phyloP scores from a whole-genome alignment of 2,329 filamentous ascomycete species.

The Diaporthe sp. region DNA sequence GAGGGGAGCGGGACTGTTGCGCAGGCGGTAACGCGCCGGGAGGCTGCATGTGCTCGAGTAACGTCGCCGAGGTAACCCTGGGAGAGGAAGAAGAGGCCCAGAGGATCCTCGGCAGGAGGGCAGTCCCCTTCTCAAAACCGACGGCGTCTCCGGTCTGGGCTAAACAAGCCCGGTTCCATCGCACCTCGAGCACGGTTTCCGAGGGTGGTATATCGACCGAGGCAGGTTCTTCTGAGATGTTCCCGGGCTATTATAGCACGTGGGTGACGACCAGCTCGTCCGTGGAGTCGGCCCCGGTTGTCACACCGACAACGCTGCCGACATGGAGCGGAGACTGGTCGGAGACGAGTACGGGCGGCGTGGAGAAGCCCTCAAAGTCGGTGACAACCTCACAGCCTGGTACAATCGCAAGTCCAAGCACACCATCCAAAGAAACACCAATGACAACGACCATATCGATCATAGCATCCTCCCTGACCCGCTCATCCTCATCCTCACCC shows the following conservation, averaged over 20 bases:
- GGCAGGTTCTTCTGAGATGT: background rate
- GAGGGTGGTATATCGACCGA: background rate
- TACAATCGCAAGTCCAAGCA: background rate
- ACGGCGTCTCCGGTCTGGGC: conserved; percentile 6
- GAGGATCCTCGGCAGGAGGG: conserved; percentile 43
- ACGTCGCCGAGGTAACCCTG: conserved; percentile 39
- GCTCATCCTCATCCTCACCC: background rate
- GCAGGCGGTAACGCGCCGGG: conserved; percentile 44
- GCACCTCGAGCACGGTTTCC: background rate
- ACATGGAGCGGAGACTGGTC: background rate
- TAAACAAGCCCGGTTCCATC: background rate
- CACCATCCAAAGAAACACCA: background rate
- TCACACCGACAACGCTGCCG: background rate
- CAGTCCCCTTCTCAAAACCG: conserved; percentile 39
- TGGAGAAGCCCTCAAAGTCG: background rate
- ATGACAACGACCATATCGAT: conserved; percentile 19
- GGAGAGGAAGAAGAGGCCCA: conserved; percentile 40
- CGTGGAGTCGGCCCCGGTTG: background rate
- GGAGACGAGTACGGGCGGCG: background rate
- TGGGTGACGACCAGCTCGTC: background rate
- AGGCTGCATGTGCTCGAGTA: conserved; percentile 44
- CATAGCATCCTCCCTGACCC: conserved; percentile 3
- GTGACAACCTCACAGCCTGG: background rate
- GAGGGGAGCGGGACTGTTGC: conserved; percentile 45
- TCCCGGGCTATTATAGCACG: background rate